Base-by-base conservation (phyloP, 2,329 filamentous ascomycete species). In the Fusarium mexicanum region DNA sequence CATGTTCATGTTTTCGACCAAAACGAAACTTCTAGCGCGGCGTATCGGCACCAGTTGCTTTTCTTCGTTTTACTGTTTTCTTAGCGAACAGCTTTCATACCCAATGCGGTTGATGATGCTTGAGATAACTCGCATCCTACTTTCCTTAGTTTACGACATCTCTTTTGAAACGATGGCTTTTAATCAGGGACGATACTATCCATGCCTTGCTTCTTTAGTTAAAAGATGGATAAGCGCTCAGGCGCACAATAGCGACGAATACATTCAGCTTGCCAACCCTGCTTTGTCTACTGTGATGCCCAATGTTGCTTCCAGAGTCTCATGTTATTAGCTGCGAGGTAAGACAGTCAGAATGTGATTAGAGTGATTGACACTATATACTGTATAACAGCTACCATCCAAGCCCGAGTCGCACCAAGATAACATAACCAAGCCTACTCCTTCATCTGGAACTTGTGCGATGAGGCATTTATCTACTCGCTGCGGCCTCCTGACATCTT, bases 401-500 rank as follows among this genome's bases (percentile, higher is more conserved):
- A 61, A 67, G 63, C 55, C 53, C 16, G 29, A 69, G 55, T 64
- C 60, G 29, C 54, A 71, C 54, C 43, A 58, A 71, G 46, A 67
- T 63, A 33, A 35, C 33, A 65, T 63, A 54, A 41, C 44, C 65
- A 70, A 67, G 31, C 48, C 54, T 47, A 35, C 18, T 54, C 24
- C 31, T 33, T 26, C 48, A 37, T 26, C 29, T 54, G 20, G 18
- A 40, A 17, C 24, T 50, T 46, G 44, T 60, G 33, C 18, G 26
- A 66, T 41, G 67, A 60, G 53, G 33, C 44, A 62, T 51, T 55
- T 41, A 41, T 22, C 37, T 68, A 43, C 53, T 78, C 75, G 22
- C 69, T 69, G 46, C 76, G 67, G 1, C 74, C 73, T 4, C 64
- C 73, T 18, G 75, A 72, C 20, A 77, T 68, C 47, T 69, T 71